These are phyloP conservation scores for Termitomyces sp. DNA, from an alignment of 768 basidiomycete species.

Conservation along the genomic window DNA sequence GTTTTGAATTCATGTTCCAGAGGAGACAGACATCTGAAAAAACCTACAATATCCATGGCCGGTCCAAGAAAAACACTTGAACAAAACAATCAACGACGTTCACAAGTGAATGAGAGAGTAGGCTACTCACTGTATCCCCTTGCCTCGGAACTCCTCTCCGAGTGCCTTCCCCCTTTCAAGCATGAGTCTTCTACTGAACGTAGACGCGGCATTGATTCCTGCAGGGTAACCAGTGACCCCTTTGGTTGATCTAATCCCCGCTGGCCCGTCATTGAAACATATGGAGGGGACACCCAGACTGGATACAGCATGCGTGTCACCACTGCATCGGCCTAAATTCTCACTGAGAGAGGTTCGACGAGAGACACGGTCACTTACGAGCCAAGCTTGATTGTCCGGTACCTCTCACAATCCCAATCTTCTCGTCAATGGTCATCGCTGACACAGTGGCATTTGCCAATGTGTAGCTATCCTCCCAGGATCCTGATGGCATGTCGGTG, in stretches of 20 bases:
- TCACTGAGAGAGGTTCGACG: background rate
- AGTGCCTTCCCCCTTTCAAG: conserved; percentile 55
- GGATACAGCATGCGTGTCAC: conserved; percentile 36
- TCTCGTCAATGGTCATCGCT: conserved; percentile 40
- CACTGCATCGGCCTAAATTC: conserved; percentile 37
- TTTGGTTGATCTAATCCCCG: conserved; percentile 35
- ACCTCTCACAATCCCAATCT: conserved; percentile 38
- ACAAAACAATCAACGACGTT: background rate
- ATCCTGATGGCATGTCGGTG: conserved; percentile 21
- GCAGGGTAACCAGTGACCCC: conserved; percentile 51
- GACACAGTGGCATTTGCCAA: conserved; percentile 29
- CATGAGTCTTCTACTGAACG: conserved; percentile 59
- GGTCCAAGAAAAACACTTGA: conserved; percentile 44
- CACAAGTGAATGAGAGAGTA: background rate
- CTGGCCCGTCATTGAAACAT: conserved; percentile 45
- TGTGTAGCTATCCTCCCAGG: conserved; percentile 38
- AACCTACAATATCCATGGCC: conserved; percentile 43
- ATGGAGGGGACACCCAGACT: conserved; percentile 38
- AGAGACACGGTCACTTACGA: conserved; percentile 17
- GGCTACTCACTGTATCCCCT: conserved; percentile 45
- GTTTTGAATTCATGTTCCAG: background rate
- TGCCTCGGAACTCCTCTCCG: conserved; percentile 62
- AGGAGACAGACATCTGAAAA: background rate
- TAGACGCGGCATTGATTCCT: conserved; percentile 46
- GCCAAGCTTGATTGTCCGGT: conserved; percentile 36